Base-by-base conservation (phyloP, 2,329 filamentous ascomycete genomes). In the Pyricularia pennisetigena region DNA sequence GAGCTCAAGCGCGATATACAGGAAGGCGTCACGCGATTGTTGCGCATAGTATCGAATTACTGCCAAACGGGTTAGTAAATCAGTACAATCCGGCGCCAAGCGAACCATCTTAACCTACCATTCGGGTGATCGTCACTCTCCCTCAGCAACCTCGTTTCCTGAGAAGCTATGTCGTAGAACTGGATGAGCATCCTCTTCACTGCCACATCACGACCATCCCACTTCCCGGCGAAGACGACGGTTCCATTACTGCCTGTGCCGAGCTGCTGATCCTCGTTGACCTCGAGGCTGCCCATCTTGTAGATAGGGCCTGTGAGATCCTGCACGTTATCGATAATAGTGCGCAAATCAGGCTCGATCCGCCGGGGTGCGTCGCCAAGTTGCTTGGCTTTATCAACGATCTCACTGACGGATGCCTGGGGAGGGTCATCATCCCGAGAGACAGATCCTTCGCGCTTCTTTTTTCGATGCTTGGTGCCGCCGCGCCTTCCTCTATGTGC, bases 41-140 rank as follows among this genome's bases (percentile, higher is more conserved):
- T 97, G 94, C 65, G 94, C 93, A 75, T 93, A 97, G 76, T 99
- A 99, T 57, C 94, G 92, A 71, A 99, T 97, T 61, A 99, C 94
- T 88, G 68, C 4, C 67, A 9, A 26, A 24, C 29, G 57, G 28
- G 62, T 67, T 69, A 66, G 41, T 67, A 32, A 10, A 24, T 16
- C 63, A 20, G 35, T 35, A 12, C 32, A 35, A 2, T 14, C 32
- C 16, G 29, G 59, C 12, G n/a, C 12, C 20, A 32, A 57, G 9
- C 30, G 64, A 23, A n/a, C 9, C 26, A 23, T 64, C 26, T 73
- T 79, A 71, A 26, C 57, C n/a, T 61, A 88, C 86, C 86, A 76
- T 99, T 98, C 14, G 91, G 90, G 74, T 99, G 95, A 74, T 97
- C 92, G 73, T 99, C 95, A 74, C 94, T 97, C 77, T 97, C 93